phyloP scores from a whole-genome alignment of 345 rosid species.

The Combretum micranthum region DNA sequence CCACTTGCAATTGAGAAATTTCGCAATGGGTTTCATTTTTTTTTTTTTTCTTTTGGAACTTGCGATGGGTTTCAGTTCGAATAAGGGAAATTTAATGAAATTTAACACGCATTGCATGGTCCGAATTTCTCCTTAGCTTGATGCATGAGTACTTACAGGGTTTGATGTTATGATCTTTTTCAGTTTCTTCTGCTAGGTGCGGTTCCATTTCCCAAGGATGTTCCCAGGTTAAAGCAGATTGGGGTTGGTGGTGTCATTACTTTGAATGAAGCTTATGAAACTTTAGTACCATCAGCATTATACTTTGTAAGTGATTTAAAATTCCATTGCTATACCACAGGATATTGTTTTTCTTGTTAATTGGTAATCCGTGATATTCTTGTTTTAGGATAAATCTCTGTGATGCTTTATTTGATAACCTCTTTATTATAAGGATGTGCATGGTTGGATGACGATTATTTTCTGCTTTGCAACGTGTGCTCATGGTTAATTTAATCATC shows the following conservation, averaged over 20 bases:
- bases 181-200: constrained; percentile 79
- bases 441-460: too few species aligned
- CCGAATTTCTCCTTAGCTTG: not conserved
- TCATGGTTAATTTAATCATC: not conserved
- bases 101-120: not conserved
- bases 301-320: constrained; percentile 41
- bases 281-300: constrained; percentile 67
- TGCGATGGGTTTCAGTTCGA: too few species aligned
- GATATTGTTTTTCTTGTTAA: not conserved
- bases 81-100: too few species aligned
- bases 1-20: too few species aligned
- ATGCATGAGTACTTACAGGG: not conserved
- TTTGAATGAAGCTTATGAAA: constrained; percentile 76
- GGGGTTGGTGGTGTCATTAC: constrained; percentile 83
- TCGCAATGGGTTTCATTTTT: too few species aligned
- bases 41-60: too few species aligned
- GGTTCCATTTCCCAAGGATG: constrained; percentile 85
- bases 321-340: not conserved
- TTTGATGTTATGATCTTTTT: not conserved
- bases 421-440: too few species aligned
- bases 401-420: too few species aligned
- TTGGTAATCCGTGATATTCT: too few species aligned
- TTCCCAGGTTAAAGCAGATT: constrained; percentile 55
- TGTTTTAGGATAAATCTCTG: too few species aligned
- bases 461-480: too few species aligned